phyloP scores from a whole-genome alignment of 768 basidiomycete species.

The Boletus speciosus region DNA sequence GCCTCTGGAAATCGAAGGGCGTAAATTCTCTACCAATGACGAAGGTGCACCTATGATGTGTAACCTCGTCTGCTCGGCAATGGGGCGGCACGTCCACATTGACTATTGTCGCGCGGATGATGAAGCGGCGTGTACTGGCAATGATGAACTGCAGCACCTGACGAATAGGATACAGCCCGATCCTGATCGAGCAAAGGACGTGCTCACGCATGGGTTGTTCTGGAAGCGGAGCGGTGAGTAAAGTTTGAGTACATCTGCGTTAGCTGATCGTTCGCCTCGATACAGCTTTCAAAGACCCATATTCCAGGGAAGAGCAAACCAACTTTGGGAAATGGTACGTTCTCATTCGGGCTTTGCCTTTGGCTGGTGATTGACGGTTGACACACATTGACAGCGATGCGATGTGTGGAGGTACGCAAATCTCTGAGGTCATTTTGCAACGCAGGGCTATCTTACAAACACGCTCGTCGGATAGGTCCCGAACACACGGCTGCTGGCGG shows the following conservation, averaged over 20 bases:
- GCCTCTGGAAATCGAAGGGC: conserved; percentile 51
- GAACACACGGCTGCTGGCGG: conserved; percentile 44
- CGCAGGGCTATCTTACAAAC: background rate
- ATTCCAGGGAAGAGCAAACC: conserved; percentile 53
- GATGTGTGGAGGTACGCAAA: conserved; percentile 46
- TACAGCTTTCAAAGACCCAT: conserved; percentile 61
- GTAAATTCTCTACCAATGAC: conserved; percentile 50
- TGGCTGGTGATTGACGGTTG: background rate
- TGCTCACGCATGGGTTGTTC: conserved; percentile 49
- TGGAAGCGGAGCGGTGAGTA: conserved; percentile 56
- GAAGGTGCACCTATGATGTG: conserved; percentile 66
- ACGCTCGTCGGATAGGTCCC: conserved; percentile 33
- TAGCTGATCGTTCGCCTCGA: background rate
- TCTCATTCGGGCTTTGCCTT: background rate
- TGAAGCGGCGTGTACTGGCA: conserved; percentile 35
- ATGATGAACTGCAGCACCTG: conserved; percentile 47
- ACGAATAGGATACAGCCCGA: conserved; percentile 41
- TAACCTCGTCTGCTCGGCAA: conserved; percentile 49
- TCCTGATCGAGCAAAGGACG: conserved; percentile 49
- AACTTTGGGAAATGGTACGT: conserved; percentile 54
- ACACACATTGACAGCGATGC: conserved; percentile 36
- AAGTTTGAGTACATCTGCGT: background rate
- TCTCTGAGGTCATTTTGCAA: background rate
- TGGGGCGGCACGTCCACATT: conserved; percentile 57
- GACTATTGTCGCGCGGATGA: conserved; percentile 49